phyloP scores from a whole-genome alignment of 1,139 yeast species.

The Chernovozyma aurita region DNA sequence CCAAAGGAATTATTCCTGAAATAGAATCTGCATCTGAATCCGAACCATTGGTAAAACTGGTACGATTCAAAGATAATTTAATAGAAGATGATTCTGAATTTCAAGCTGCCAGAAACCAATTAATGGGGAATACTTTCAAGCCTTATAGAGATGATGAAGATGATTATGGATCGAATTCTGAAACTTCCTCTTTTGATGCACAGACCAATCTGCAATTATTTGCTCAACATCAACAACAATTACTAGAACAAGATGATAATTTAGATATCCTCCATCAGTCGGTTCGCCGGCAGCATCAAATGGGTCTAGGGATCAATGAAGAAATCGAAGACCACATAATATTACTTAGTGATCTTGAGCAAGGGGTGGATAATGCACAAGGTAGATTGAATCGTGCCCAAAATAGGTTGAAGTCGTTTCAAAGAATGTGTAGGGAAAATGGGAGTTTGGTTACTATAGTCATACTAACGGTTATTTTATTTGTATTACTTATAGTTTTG shows the following conservation, averaged over 20 bases:
- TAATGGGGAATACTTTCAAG: slow-evolving; percentile 18
- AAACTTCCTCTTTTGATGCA: slow-evolving; percentile 18
- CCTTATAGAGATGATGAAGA: slow-evolving; percentile 46
- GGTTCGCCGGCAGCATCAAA: slow-evolving; percentile 58
- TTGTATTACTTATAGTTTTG: slow-evolving; percentile 54
- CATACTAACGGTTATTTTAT: slow-evolving; percentile 55
- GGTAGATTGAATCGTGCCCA: slow-evolving; percentile 52
- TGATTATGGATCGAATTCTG: slow-evolving; percentile 5
- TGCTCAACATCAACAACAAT: slow-evolving; percentile 64
- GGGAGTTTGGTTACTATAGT: slow-evolving; percentile 71
- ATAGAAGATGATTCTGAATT: slow-evolving; percentile 13
- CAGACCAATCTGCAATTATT: slow-evolving; percentile 50
- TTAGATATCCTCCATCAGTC: slow-evolving; percentile 56
- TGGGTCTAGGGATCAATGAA: slow-evolving; percentile 60
- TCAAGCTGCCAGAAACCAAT: slow-evolving; percentile 15
- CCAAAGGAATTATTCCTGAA: slow-evolving; percentile 7
- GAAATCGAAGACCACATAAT: slow-evolving; percentile 71
- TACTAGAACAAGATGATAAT: slow-evolving; percentile 60
- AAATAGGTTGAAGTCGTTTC: slow-evolving; percentile 49
- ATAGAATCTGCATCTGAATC: slow-evolving; percentile 3
- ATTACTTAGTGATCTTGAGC: slow-evolving; percentile 65
- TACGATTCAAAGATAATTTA: slow-evolving; percentile 48
- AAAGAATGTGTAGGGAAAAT: slow-evolving; percentile 57
- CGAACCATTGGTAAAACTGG: slow-evolving; percentile 34
- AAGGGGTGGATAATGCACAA: slow-evolving; percentile 55